Conservation (phyloP, 352 stramenopile genomes). For the Aphanomyces cochlioides region DNA sequence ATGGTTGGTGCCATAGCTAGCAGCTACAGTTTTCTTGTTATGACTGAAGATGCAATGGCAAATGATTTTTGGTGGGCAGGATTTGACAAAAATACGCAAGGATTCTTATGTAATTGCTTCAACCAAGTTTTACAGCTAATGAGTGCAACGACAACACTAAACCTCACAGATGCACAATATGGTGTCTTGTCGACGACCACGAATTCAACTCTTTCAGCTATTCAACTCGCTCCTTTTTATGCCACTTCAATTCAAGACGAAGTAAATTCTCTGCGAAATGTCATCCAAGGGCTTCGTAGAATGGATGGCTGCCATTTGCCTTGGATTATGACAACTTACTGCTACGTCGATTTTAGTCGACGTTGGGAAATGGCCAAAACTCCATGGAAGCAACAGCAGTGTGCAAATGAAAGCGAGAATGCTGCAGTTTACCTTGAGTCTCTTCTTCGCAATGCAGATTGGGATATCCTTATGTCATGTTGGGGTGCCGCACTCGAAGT, state of each 20-base stretch:
- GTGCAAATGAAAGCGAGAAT: not conserved
- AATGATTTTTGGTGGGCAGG: slow-evolving; percentile 28
- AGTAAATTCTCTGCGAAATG: slow-evolving; percentile 19
- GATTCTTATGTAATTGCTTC: not conserved
- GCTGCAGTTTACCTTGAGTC: slow-evolving; percentile 25
- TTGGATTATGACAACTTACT: slow-evolving; percentile 27
- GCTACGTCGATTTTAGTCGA: slow-evolving; percentile 21
- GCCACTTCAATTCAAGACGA: slow-evolving; percentile 22
- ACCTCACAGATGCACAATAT: not conserved
- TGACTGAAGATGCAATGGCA: not conserved
- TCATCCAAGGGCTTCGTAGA: slow-evolving; percentile 21
- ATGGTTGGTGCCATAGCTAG: slow-evolving; percentile 1
- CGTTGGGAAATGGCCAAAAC: slow-evolving; percentile 21
- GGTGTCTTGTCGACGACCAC: not conserved
- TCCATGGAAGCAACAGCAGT: slow-evolving; percentile 1
- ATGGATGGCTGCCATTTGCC: slow-evolving; percentile 15
- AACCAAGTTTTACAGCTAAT: not conserved
- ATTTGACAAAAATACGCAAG: not conserved
- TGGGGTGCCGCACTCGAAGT: slow-evolving; percentile 12
- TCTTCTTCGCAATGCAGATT: slow-evolving; percentile 19
- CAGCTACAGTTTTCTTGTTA: not conserved
- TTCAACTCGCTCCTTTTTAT: slow-evolving; percentile 6
- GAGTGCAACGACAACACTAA: not conserved
- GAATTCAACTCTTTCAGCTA: not conserved
- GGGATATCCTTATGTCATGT: not conserved